Evolutionary conservation across 192 early-diverging fungal genomes (phyloP).

Genomic region (Podila epigama): DNA sequence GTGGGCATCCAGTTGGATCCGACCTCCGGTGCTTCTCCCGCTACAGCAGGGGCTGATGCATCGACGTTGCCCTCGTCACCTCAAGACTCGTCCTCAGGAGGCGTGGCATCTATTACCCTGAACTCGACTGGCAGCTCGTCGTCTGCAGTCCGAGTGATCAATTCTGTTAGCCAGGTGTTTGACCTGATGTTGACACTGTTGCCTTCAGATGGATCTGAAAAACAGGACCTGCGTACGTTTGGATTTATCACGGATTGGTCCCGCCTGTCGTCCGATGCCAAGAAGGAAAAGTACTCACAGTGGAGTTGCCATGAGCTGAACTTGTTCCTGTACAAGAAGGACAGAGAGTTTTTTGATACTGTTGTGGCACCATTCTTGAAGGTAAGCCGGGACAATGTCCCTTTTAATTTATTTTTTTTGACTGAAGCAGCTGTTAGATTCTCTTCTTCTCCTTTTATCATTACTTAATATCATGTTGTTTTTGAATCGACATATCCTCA

Average conservation of each 20-base stretch:
- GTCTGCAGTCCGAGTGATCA: conserved; percentile 33
- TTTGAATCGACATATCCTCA: not conserved
- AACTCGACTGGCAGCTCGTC: conserved; percentile 17
- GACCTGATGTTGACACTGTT: conserved; percentile 42
- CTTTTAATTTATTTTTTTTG: not conserved
- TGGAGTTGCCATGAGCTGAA: conserved; percentile 55
- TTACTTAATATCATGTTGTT: not conserved
- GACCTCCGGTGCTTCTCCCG: not conserved
- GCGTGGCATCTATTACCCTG: conserved; percentile 19
- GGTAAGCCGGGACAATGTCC: conserved; percentile 24
- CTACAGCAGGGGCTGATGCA: too few relatives aligned
- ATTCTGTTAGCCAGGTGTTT: conserved; percentile 42
- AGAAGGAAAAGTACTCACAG: conserved; percentile 43
- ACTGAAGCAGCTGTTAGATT: not conserved
- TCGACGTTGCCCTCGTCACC: not conserved
- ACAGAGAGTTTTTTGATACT: conserved; percentile 45
- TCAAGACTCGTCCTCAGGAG: not conserved
- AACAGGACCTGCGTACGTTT: conserved; percentile 32
- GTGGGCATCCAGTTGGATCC: conserved; percentile 31
- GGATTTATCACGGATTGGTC: conserved; percentile 47
- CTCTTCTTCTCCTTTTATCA: not conserved
- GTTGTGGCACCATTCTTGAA: conserved; percentile 48
- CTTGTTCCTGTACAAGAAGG: conserved; percentile 57
- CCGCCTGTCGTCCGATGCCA: conserved; percentile 22
- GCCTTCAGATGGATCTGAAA: not conserved